These are phyloP conservation scores for Alternaria sp. DNA, from an alignment of 2,329 filamentous ascomycete genomes.

Conservation along the genomic window DNA sequence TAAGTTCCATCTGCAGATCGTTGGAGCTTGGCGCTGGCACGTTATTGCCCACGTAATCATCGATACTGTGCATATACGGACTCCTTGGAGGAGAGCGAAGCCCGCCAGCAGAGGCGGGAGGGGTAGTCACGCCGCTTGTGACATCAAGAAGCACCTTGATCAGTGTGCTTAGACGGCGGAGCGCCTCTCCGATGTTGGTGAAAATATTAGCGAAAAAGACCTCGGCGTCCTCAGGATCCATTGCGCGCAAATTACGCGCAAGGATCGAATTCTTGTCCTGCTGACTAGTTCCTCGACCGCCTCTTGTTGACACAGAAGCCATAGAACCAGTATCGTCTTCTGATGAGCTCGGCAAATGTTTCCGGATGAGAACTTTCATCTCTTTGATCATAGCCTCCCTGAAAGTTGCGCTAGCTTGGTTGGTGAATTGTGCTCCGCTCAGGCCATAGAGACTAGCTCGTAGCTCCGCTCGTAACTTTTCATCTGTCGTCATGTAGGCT, in stretches of 20 bases:
- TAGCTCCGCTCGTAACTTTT: slow-evolving; percentile 73
- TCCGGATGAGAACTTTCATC: slow-evolving; percentile 82
- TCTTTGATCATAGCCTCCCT: slow-evolving; percentile 84
- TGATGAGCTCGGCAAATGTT: slow-evolving; percentile 86
- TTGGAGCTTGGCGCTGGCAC: slow-evolving; percentile 22
- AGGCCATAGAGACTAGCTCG: slow-evolving; percentile 76
- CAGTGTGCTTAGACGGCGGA: slow-evolving; percentile 85
- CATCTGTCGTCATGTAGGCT: slow-evolving; percentile 76
- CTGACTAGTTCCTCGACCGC: slow-evolving; percentile 69
- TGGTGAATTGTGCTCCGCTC: slow-evolving; percentile 80
- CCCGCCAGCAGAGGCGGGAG: slow-evolving; percentile 47
- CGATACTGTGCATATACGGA: slow-evolving; percentile 51
- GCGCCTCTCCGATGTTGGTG: slow-evolving; percentile 82
- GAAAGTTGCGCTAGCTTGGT: slow-evolving; percentile 81
- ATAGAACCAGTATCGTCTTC: slow-evolving; percentile 94
- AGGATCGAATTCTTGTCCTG: slow-evolving; percentile 90
- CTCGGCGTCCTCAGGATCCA: slow-evolving; percentile 86
- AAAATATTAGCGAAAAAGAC: slow-evolving; percentile 83
- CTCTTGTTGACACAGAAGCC: slow-evolving; percentile 81
- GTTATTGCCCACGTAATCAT: slow-evolving; percentile 46
- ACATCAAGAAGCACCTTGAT: slow-evolving; percentile 95
- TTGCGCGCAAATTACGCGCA: slow-evolving; percentile 82
- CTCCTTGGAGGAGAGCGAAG: slow-evolving; percentile 58
- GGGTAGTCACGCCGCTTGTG: slow-evolving; percentile 72
- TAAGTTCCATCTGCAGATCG: slow-evolving; percentile 72